Conservation (phyloP, 176 grass and related monocot genomes). For the Chloris gayana region DNA sequence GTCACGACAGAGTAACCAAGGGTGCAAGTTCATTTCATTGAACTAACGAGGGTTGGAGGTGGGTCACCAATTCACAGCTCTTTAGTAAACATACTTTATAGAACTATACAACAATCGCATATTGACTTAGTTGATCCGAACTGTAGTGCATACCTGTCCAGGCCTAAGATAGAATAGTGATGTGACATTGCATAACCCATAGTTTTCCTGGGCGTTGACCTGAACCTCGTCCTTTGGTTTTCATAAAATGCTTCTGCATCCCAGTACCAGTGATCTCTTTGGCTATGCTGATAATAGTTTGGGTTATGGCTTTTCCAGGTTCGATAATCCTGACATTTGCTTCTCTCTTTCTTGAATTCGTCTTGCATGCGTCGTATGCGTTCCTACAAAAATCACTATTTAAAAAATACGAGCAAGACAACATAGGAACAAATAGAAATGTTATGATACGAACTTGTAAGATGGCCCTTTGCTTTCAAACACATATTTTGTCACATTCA, state of each 20-base stretch:
- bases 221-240: conserved; percentile 66
- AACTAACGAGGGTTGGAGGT: too few relatives aligned
- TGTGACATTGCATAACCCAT: conserved; percentile 48
- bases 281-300: conserved; percentile 54
- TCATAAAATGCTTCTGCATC: conserved; percentile 54
- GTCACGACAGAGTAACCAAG: too few relatives aligned
- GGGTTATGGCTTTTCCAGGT: conserved; percentile 46
- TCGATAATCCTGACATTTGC: conserved; percentile 59
- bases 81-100: background rate
- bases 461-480: background rate
- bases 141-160: conserved; percentile 56
- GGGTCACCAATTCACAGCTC: too few relatives aligned
- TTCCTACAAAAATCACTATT: conserved; percentile 58
- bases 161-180: conserved; percentile 81
- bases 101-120: background rate
- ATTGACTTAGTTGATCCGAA: background rate
- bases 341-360: conserved; percentile 74
- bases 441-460: background rate
- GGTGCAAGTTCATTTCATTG: too few relatives aligned
- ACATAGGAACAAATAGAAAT: background rate
- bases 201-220: conserved; percentile 42
- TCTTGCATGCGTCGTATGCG: conserved; percentile 71
- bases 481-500: background rate
- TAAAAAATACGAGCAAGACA: conserved; percentile 43
- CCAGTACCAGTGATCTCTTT: conserved; percentile 71